Evolutionary conservation across 2,329 filamentous ascomycete genomes (phyloP), one percentile per base, ranked within the genome.

Genomic region (Nemania sp.): DNA sequence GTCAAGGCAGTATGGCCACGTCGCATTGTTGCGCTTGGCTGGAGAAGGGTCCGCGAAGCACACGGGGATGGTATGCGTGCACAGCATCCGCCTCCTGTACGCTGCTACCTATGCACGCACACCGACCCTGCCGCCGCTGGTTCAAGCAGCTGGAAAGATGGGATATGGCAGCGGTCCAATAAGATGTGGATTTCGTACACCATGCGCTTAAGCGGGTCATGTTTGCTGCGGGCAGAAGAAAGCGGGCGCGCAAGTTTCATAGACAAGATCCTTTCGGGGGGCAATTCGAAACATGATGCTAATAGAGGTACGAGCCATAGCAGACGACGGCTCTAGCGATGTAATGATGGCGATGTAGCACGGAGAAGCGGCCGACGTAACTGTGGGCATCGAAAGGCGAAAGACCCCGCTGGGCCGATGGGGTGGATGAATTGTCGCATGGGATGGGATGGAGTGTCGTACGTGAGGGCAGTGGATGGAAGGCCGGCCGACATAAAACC

Each of bases 111-210:
- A 39, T 39, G 11, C 15, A 12, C 15, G 35, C 12, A n/a, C 35
- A 11, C 35, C 10, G 20, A 48, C 29, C 34, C 35, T 25, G 45
- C 54, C 46, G 49, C 47, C 32, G 34, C 45, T 21, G 59, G 52
- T 43, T 55, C 59, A 42, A 52, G 45, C 52, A 43, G 40, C 45
- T 48, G 53, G 55, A 35, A 56, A 32, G 42, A 29, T 43, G 47
- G 52, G 45, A 34, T 50, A 21, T 46, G 18, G 29, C 25, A 25
- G 20, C 25, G 29, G 45, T 45, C 59, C 59, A 62, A 57, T 62
- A 6, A 54, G 37, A 53, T 15, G 48, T 12, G 7, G 20, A 12
- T 34, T 9, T 51, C 45, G 17, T 35, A 50, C 50, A 55, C 47
- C 56, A 62, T 65, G 37, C 50, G 40, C 40, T 49, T 45, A 21